phyloP scores from a whole-genome alignment of 495 filamentous ascomycete genomes.

The Penicillium simplicissimum region DNA sequence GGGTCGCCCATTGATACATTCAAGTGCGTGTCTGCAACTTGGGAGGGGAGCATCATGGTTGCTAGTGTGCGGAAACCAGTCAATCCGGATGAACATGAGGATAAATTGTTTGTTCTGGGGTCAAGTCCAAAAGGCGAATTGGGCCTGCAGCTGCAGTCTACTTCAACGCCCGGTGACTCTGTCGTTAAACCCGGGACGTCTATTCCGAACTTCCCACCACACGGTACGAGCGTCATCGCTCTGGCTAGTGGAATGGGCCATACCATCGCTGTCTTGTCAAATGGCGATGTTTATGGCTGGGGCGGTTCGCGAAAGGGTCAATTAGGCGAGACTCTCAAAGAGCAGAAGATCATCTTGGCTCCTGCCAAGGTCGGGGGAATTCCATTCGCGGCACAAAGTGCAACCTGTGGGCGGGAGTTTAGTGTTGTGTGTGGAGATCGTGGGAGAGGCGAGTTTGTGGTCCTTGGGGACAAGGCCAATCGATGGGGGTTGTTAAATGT shows the following conservation, averaged over 20 bases:
- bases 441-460: slow-evolving; percentile 51
- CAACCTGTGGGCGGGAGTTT: slow-evolving; percentile 79
- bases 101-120: slow-evolving; percentile 63
- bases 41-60: slow-evolving; percentile 69
- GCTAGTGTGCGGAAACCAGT: slow-evolving; percentile 24
- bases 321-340: slow-evolving; percentile 54
- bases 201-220: slow-evolving; percentile 63
- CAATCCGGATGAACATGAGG: slow-evolving; percentile 2
- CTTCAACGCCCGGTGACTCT: slow-evolving; percentile 8
- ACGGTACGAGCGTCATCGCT: slow-evolving; percentile 48
- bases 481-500: slow-evolving; percentile 62
- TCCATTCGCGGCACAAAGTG: slow-evolving; percentile 53
- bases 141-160: slow-evolving; percentile 51
- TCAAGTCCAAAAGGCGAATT: slow-evolving; percentile 69
- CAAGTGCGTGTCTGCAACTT: slow-evolving; percentile 62
- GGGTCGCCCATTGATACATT: slow-evolving; percentile 25
- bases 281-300: slow-evolving; percentile 85
- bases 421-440: slow-evolving; percentile 65
- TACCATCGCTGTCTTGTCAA: slow-evolving; percentile 67
- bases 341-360: slow-evolving; percentile 45
- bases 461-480: slow-evolving; percentile 62
- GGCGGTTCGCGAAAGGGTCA: slow-evolving; percentile 83
- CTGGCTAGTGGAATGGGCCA: slow-evolving; percentile 77
- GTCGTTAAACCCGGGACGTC: slow-evolving; percentile 8
- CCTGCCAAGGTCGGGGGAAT: slow-evolving; percentile 60